Conservation (phyloP, 2,329 filamentous ascomycete genomes). For the Penicillium brasilianum region DNA sequence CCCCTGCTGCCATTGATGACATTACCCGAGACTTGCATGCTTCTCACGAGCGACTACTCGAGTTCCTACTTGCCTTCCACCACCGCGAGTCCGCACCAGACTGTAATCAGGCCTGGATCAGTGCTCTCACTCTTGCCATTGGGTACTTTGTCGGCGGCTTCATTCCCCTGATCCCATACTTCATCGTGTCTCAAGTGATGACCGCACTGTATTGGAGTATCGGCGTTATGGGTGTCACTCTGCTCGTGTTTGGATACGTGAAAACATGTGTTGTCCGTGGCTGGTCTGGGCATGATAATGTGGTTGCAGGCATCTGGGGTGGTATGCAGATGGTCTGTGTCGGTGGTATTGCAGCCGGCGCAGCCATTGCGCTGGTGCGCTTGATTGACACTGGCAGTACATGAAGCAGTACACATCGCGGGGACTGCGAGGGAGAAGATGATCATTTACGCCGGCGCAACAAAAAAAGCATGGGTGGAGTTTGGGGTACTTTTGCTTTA, state of each 20-base stretch:
- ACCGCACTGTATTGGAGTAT: slow-evolving; percentile 57
- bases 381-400: slow-evolving; percentile 52
- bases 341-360: slow-evolving; percentile 68
- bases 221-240: slow-evolving; percentile 48
- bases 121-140: slow-evolving; percentile 68
- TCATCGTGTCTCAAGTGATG: slow-evolving; percentile 57
- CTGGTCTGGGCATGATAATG: slow-evolving; percentile 52
- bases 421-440: not conserved
- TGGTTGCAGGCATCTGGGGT: slow-evolving; percentile 61
- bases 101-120: slow-evolving; percentile 54
- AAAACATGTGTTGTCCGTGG: slow-evolving; percentile 55
- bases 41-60: slow-evolving; percentile 47
- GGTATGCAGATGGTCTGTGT: slow-evolving; percentile 69
- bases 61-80: slow-evolving; percentile 56
- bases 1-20: slow-evolving; percentile 40
- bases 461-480: slow-evolving; percentile 17
- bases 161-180: slow-evolving; percentile 73
- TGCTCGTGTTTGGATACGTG: slow-evolving; percentile 50
- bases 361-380: slow-evolving; percentile 67
- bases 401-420: not conserved
- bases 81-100: slow-evolving; percentile 53
- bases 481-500: not conserved
- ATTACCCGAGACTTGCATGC: slow-evolving; percentile 45
- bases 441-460: slow-evolving; percentile 10
- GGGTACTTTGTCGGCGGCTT: slow-evolving; percentile 74